A percentile compares a stretch with the other conserved stretches of the same genome.
Evolutionary conservation across 257 asterid species (phyloP).

Genomic region (Solanum arcanum): DNA sequence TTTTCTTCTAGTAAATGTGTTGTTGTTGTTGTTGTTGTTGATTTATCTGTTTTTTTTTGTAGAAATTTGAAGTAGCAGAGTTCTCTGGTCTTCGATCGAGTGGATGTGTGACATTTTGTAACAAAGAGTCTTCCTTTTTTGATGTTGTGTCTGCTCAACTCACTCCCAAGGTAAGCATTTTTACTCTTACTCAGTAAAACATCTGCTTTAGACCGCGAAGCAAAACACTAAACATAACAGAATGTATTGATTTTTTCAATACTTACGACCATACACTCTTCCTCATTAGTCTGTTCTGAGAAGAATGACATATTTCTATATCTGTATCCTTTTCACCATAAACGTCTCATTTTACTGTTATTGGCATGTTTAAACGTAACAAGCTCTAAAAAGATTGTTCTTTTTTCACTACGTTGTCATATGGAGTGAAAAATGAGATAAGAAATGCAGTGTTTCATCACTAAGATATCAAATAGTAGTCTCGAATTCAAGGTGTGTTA

Average conservation of each 20-base stretch:
- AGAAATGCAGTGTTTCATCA: background rate
- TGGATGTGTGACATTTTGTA: constrained; percentile 44
- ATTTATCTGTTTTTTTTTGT: background rate
- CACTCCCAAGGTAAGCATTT: constrained; percentile 35
- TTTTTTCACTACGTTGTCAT: background rate
- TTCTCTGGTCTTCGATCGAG: constrained; percentile 63
- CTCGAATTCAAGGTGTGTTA: background rate
- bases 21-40: background rate
- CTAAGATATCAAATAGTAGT: background rate
- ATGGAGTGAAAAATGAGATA: background rate
- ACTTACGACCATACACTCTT: background rate
- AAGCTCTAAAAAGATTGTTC: background rate
- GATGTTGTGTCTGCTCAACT: constrained; percentile 68
- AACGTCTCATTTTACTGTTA: background rate
- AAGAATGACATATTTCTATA: background rate
- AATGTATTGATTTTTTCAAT: background rate
- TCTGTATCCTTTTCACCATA: background rate
- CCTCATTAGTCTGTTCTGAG: background rate
- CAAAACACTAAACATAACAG: background rate
- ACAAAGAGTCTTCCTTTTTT: constrained; percentile 46
- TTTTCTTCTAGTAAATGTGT: background rate
- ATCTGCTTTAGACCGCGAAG: background rate
- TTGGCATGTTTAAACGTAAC: background rate
- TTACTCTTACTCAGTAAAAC: background rate
- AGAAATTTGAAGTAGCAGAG: constrained; percentile 62